Percentiles rank a stretch among this genome's conserved stretches.
These are phyloP conservation scores for Xylaria polymorpha DNA, from an alignment of 2,329 filamentous ascomycete species.

Conservation along the genomic window DNA sequence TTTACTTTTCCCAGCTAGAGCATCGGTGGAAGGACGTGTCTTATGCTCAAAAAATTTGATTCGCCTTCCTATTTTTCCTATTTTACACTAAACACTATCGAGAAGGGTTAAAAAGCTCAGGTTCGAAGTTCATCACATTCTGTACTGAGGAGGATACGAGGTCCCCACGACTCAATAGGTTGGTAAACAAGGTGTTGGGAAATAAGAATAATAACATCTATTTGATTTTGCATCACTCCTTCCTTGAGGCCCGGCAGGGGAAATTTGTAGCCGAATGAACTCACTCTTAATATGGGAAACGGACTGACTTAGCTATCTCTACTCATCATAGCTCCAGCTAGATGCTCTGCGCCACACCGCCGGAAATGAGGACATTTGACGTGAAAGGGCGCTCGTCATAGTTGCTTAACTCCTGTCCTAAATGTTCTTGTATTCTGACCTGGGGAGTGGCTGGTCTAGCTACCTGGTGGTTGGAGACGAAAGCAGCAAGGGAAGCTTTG, in stretches of 20 bases:
- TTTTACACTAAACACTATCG: neutral
- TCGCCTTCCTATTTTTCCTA: too few relatives aligned
- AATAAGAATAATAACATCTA: neutral
- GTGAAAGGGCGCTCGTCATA: too few relatives aligned
- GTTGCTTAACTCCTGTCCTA: too few relatives aligned
- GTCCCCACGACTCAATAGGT: neutral
- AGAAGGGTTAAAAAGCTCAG: neutral
- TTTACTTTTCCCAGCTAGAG: slow-evolving; percentile 35
- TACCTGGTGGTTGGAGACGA: too few relatives aligned
- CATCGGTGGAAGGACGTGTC: slow-evolving; percentile 33
- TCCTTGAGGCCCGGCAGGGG: neutral
- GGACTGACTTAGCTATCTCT: neutral
- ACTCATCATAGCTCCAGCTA: too few relatives aligned
- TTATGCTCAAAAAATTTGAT: slow-evolving; percentile 33
- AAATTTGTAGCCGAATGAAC: neutral
- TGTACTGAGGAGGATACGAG: neutral
- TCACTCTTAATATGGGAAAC: neutral
- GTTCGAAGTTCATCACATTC: neutral
- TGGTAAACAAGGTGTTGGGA: neutral
- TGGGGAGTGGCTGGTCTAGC: too few relatives aligned
- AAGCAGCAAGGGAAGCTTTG: too few relatives aligned
- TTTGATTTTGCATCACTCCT: neutral
- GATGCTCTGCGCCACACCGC: too few relatives aligned
- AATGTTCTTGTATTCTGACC: too few relatives aligned
- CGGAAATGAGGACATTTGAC: too few relatives aligned